A percentile compares a stretch with the other conserved stretches of the same genome.
Conservation (phyloP, 2,329 filamentous ascomycete species). For the Fusarium hainanense region DNA sequence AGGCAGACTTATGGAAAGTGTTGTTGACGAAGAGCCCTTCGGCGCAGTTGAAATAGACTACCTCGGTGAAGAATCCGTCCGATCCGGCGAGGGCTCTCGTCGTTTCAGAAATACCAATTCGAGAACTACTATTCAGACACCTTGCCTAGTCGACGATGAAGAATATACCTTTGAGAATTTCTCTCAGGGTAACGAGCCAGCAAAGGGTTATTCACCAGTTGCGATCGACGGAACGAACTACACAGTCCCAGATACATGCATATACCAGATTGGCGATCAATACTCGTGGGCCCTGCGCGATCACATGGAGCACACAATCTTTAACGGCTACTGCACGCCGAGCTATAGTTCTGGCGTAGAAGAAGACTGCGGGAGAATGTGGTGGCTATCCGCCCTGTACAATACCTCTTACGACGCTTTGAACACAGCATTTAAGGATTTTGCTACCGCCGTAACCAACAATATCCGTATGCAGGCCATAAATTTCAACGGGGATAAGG, state of each 20-base stretch:
- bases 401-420: background rate
- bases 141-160: background rate
- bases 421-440: background rate
- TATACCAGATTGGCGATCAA: background rate
- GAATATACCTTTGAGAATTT: slow-evolving; percentile 1
- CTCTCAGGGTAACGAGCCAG: background rate
- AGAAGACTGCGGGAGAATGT: background rate
- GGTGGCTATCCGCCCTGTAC: slow-evolving; percentile 2
- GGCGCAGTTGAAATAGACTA: too few species aligned
- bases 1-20: background rate
- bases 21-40: too few species aligned
- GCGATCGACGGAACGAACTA: slow-evolving; percentile 1
- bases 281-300: fast-evolving
- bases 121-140: too few species aligned
- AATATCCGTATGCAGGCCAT: too few species aligned
- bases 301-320: background rate
- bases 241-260: background rate
- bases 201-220: too few species aligned
- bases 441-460: slow-evolving; percentile 6
- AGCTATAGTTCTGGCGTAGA: too few species aligned
- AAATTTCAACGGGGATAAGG: too few species aligned
- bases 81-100: too few species aligned
- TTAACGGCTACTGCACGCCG: background rate
- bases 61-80: too few species aligned
- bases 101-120: too few species aligned